These are phyloP conservation scores for Penicillium manginii DNA, from an alignment of 495 filamentous ascomycete genomes.

Conservation along the genomic window DNA sequence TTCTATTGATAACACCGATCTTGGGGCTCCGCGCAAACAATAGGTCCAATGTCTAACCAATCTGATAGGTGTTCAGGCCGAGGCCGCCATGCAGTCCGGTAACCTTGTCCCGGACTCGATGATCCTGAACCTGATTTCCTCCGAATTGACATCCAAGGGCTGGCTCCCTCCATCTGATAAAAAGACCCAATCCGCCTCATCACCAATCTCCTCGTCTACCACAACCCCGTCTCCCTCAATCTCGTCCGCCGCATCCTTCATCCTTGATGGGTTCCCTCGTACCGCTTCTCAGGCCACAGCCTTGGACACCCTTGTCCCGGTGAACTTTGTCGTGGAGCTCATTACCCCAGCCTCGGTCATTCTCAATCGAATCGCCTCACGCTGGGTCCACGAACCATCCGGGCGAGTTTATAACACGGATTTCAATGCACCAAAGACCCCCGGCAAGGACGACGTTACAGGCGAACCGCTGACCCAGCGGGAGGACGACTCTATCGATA, in stretches of 20 bases:
- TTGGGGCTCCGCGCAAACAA: not conserved
- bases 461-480: constrained; percentile 84
- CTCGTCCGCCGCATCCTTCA: constrained; percentile 80
- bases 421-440: constrained; percentile 82
- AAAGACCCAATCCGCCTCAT: constrained; percentile 18
- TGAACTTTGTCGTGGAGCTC: constrained; percentile 81
- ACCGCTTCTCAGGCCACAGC: constrained; percentile 78
- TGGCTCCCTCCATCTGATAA: constrained; percentile 61
- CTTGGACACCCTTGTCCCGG: constrained; percentile 78
- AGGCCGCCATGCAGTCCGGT: constrained; percentile 81
- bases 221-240: constrained; percentile 52
- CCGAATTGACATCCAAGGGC: constrained; percentile 79
- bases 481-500: constrained; percentile 82
- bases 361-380: constrained; percentile 81
- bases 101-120: constrained; percentile 84
- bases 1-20: not conserved
- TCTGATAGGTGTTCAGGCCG: constrained; percentile 78
- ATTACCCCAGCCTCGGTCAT: constrained; percentile 68
- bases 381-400: constrained; percentile 92
- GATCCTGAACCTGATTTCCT: constrained; percentile 89
- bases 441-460: constrained; percentile 87
- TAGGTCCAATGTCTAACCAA: not conserved
- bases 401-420: constrained; percentile 92
- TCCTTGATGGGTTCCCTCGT: constrained; percentile 95
- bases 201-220: constrained; percentile 15